Conservation (phyloP, 371 early-diverging fungal species). For the Rhizopus delemar region DNA sequence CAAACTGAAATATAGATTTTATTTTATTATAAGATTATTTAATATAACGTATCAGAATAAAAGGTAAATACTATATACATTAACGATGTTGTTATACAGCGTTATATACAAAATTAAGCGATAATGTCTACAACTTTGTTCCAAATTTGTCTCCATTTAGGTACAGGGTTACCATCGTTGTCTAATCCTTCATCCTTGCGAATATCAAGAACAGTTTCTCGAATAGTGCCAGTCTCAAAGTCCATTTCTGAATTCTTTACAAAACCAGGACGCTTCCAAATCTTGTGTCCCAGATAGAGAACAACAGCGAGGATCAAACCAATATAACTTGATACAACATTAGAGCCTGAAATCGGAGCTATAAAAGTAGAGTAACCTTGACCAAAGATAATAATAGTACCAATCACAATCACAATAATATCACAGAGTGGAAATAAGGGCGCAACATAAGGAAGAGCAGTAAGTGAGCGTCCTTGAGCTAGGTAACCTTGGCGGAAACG, state of each 20-base stretch:
- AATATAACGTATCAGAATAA: constrained; percentile 3
- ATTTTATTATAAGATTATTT: constrained; percentile 14
- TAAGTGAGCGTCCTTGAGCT: constrained; percentile 67
- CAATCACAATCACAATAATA: constrained; percentile 63
- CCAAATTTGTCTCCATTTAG: constrained; percentile 26
- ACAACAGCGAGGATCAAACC: constrained; percentile 56
- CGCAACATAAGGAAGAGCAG: constrained; percentile 73
- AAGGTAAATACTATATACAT: neutral
- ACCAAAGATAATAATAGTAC: constrained; percentile 67
- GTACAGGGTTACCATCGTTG: constrained; percentile 28
- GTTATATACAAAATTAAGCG: constrained; percentile 17
- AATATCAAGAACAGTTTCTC: constrained; percentile 25
- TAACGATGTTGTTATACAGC: constrained; percentile 7
- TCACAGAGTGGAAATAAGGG: constrained; percentile 74
- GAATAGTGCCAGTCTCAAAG: constrained; percentile 47
- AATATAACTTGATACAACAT: constrained; percentile 54
- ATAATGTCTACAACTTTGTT: constrained; percentile 23
- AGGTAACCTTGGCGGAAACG: constrained; percentile 84
- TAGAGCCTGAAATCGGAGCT: constrained; percentile 44
- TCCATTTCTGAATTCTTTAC: constrained; percentile 47
- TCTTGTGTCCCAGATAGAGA: constrained; percentile 59
- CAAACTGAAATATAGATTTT: neutral
- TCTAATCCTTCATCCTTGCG: constrained; percentile 28
- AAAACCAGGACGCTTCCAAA: constrained; percentile 38
- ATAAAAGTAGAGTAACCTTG: constrained; percentile 64